These are phyloP conservation scores for Ascoidea asiatica DNA, from an alignment of 805 yeast genomes.

Conservation along the genomic window DNA sequence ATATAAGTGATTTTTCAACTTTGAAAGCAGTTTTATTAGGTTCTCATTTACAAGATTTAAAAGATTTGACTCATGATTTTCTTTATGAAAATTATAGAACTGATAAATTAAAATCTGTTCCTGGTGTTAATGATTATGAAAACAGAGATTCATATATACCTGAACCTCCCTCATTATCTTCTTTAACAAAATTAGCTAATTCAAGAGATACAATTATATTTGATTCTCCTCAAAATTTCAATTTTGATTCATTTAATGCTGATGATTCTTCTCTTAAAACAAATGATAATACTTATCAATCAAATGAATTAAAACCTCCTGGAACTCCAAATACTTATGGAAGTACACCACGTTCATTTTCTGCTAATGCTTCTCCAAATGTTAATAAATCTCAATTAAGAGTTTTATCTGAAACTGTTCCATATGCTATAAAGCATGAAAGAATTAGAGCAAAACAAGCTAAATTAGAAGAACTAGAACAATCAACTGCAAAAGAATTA, in stretches of 20 bases:
- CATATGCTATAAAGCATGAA: slow-evolving; percentile 72
- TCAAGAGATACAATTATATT: slow-evolving; percentile 5
- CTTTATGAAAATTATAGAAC: slow-evolving; percentile 52
- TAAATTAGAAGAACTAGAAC: slow-evolving; percentile 67
- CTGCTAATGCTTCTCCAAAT: background rate
- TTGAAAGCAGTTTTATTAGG: slow-evolving; percentile 44
- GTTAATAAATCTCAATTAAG: slow-evolving; percentile 48
- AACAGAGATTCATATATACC: slow-evolving; percentile 18
- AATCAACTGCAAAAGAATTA: slow-evolving; percentile 62
- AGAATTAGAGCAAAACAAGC: slow-evolving; percentile 62
- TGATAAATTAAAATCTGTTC: slow-evolving; percentile 43
- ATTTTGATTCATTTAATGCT: background rate
- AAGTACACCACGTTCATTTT: background rate
- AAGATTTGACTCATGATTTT: slow-evolving; percentile 54
- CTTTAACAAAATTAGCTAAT: slow-evolving; percentile 35
- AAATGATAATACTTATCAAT: background rate
- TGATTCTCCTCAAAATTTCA: slow-evolving; percentile 1
- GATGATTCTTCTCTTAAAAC: background rate
- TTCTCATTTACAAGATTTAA: slow-evolving; percentile 48
- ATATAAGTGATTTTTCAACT: slow-evolving; percentile 37
- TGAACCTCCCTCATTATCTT: slow-evolving; percentile 48
- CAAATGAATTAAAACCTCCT: background rate
- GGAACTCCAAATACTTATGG: background rate
- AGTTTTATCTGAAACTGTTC: slow-evolving; percentile 72
- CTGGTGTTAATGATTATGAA: slow-evolving; percentile 15